Percentiles rank a stretch among this genome's conserved stretches.
Conservation (phyloP, 2,329 filamentous ascomycete genomes). For the Dendryphion nanum region DNA sequence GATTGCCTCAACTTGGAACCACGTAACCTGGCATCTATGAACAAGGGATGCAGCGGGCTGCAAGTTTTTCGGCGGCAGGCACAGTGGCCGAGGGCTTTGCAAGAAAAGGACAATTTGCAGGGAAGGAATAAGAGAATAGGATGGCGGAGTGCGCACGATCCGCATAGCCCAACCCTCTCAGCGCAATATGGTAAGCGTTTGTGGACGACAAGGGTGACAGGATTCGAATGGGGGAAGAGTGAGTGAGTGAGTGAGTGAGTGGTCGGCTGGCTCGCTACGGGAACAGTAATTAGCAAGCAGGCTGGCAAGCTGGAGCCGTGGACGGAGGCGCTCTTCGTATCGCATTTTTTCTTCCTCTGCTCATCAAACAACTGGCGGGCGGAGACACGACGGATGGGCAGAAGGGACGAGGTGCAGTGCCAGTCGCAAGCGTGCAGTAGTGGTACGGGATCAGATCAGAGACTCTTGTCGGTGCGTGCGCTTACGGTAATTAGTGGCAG, state of each 20-base stretch:
- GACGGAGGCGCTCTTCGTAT: slow-evolving; percentile 28
- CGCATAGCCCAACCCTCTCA: no score
- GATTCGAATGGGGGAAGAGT: no score
- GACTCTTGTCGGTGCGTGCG: slow-evolving; percentile 13
- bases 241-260: no score
- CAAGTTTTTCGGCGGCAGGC: slow-evolving; percentile 27
- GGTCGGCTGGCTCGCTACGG: no score
- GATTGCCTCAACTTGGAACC: slow-evolving; percentile 38
- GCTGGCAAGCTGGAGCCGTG: slow-evolving; percentile 17
- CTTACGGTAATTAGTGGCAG: slow-evolving; percentile 19
- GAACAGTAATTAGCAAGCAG: no score
- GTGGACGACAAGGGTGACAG: no score
- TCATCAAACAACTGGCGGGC: slow-evolving; percentile 16
- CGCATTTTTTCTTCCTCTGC: slow-evolving; percentile 20
- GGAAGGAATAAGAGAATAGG: slow-evolving; percentile 27
- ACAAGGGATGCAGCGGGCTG: slow-evolving; percentile 22
- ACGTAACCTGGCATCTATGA: slow-evolving; percentile 20
- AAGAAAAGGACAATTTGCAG: slow-evolving; percentile 21
- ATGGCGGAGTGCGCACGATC: no score
- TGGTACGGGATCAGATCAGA: not conserved
- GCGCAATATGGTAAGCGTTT: no score
- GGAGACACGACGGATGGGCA: slow-evolving; percentile 7
- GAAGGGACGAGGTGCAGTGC: not conserved
- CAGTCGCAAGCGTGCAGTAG: no score
- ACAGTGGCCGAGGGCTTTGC: slow-evolving; percentile 15